Base-by-base conservation (phyloP, 768 basidiomycete species). In the Lactifluus volemus region DNA sequence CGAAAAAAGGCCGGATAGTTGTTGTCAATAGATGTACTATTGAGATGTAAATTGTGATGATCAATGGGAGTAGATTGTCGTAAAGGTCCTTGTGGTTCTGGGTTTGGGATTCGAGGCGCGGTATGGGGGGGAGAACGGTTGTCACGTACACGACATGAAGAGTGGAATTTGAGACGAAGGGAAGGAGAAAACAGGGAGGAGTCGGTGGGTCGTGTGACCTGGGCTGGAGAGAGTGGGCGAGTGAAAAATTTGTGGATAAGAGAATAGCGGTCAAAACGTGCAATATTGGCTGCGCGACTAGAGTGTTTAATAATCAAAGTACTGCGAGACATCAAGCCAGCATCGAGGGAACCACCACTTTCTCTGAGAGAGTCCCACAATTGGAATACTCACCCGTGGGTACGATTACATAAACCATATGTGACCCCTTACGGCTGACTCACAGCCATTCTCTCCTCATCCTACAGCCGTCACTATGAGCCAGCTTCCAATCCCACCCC, bases 1-100 rank as follows among this genome's bases (percentile, higher is more conserved):
- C 84, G 85, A 67, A 92, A 88, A 68, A 92, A 86, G n/a, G 77
- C 79, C 3, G 92, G 83, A 69, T 93, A 93, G 67, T 88, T 81
- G 54, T 90, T 84, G 41, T 81, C 71, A 64, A 78, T 70, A 36
- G 70, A 51, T 19, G 70, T 58, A 1, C 55, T 32, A 49, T 25
- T 45, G 15, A 39, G 55, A 39, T 36, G 51, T 30, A 29, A 41
- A 30, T 30, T 45, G 17, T 57, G 38, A 38, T n/a, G 59, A 3
- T 32, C 30, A 34, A 29, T 36, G 11, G 58, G 34, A 42, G 50
- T 41, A n/a, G 39, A 15, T 12, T 42, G 39, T 14, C 38, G 57
- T 54, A 34, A 29, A 12, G 30, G n/a, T 30, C 45, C 34, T 44
- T 45, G 51, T 14, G 19, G 30, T 39, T 25, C 50, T n/a, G 15